These are phyloP conservation scores for Lactarius trivialis DNA, from an alignment of 768 basidiomycete species.

Conservation along the genomic window DNA sequence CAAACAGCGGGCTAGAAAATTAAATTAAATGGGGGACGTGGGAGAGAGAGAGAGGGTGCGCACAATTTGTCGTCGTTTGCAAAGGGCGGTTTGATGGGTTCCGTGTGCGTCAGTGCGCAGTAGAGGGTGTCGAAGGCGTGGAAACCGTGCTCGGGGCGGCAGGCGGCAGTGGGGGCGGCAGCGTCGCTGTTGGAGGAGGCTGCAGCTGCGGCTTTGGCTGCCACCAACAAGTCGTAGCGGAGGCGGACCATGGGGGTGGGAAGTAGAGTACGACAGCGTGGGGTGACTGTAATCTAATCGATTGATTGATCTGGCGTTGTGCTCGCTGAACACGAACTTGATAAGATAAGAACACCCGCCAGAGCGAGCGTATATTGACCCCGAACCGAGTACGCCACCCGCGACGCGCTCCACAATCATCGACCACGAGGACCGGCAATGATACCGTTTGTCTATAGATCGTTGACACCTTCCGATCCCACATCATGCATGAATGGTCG, in stretches of 20 bases:
- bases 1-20: slow-evolving; percentile 74
- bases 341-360: not conserved
- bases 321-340: too few relatives aligned
- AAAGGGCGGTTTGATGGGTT: slow-evolving; percentile 57
- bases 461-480: not conserved
- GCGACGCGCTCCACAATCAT: not conserved
- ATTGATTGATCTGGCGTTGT: not conserved
- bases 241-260: slow-evolving; percentile 44
- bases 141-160: slow-evolving; percentile 70
- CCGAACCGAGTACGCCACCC: not conserved
- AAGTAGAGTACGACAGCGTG: not conserved
- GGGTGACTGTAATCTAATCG: not conserved
- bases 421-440: not conserved
- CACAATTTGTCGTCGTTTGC: slow-evolving; percentile 68
- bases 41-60: slow-evolving; percentile 26
- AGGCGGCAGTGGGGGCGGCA: slow-evolving; percentile 32
- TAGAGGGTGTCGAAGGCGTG: slow-evolving; percentile 78
- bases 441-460: not conserved
- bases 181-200: not conserved
- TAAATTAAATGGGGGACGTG: not conserved
- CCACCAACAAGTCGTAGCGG: too few relatives aligned
- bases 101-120: slow-evolving; percentile 58
- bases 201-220: not conserved
- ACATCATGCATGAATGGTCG: not conserved
- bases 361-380: not conserved